Evolutionary conservation across 257 asterid species (phyloP).

Genomic region (Jacaranda mimosifolia): DNA sequence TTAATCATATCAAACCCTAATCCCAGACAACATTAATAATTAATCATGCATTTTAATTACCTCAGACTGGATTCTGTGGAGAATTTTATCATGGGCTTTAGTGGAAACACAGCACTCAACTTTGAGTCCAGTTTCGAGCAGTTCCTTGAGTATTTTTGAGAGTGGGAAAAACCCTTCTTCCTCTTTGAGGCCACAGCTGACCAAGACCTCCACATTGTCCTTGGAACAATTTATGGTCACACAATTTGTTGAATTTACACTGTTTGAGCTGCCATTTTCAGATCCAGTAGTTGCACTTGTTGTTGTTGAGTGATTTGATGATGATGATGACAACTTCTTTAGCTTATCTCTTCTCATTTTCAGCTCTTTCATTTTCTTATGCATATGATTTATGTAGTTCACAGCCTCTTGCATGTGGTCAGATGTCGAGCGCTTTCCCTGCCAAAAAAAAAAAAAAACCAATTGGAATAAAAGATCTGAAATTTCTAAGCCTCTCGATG

Average conservation of each 20-base stretch:
- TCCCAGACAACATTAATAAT: too few relatives aligned
- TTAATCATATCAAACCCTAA: neutral
- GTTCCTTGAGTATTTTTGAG: conserved; percentile 29
- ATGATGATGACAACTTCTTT: neutral
- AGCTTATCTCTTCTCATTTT: conserved; percentile 27
- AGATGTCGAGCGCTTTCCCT: conserved; percentile 46
- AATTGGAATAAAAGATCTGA: too few relatives aligned
- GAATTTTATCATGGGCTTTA: conserved; percentile 24
- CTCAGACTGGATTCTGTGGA: conserved; percentile 36
- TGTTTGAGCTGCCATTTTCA: neutral
- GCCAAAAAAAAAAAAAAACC: too few relatives aligned
- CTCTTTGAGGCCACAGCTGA: neutral
- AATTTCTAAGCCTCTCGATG: too few relatives aligned
- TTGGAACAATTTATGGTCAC: conserved; percentile 14
- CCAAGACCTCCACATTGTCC: conserved; percentile 42
- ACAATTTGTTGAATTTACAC: neutral
- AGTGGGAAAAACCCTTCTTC: conserved; percentile 16
- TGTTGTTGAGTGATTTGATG: too few relatives aligned
- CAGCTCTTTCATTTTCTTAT: conserved; percentile 33
- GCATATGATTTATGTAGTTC: conserved; percentile 43
- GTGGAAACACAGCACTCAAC: conserved; percentile 39
- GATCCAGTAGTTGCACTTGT: neutral
- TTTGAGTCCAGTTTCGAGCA: conserved; percentile 9
- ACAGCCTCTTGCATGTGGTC: conserved; percentile 47
- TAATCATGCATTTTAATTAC: conserved; percentile 5